Evolutionary conservation across 1,284 basidiomycete genomes (phyloP).

Genomic region (Gymnopus androsaceus): DNA sequence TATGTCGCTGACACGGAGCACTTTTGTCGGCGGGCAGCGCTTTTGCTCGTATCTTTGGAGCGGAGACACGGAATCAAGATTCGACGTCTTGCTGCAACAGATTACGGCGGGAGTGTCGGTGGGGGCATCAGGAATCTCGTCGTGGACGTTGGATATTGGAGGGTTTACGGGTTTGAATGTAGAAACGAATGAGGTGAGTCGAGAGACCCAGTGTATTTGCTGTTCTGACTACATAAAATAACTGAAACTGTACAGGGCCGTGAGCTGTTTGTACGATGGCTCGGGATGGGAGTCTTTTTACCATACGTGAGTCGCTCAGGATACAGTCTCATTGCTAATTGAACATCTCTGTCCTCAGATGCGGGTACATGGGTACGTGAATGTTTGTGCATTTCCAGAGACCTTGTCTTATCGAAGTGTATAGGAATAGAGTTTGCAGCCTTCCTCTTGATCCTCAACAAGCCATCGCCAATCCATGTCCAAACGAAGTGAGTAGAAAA

Average conservation of each 20-base stretch:
- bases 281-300: constrained; percentile 42
- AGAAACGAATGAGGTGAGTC: constrained; percentile 33
- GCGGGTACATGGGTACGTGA: constrained; percentile 40
- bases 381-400: background rate
- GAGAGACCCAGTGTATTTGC: too few relatives aligned
- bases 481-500: constrained; percentile 35
- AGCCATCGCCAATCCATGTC: constrained; percentile 36
- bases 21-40: constrained; percentile 41
- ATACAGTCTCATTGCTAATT: background rate
- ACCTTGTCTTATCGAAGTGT: background rate
- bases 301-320: constrained; percentile 43
- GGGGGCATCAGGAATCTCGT: constrained; percentile 40
- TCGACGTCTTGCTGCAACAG: constrained; percentile 40
- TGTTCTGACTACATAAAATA: too few relatives aligned
- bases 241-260: constrained; percentile 30
- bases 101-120: constrained; percentile 40
- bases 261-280: constrained; percentile 42
- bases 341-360: constrained; percentile 29
- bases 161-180: constrained; percentile 41
- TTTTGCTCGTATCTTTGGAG: constrained; percentile 46
- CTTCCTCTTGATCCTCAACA: constrained; percentile 27
- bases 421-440: constrained; percentile 36
- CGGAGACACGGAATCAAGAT: constrained; percentile 39
- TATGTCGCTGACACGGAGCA: constrained; percentile 44
- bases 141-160: constrained; percentile 45